Evolutionary conservation across 139 green algal species (phyloP).

Genomic region (Chara braunii): DNA sequence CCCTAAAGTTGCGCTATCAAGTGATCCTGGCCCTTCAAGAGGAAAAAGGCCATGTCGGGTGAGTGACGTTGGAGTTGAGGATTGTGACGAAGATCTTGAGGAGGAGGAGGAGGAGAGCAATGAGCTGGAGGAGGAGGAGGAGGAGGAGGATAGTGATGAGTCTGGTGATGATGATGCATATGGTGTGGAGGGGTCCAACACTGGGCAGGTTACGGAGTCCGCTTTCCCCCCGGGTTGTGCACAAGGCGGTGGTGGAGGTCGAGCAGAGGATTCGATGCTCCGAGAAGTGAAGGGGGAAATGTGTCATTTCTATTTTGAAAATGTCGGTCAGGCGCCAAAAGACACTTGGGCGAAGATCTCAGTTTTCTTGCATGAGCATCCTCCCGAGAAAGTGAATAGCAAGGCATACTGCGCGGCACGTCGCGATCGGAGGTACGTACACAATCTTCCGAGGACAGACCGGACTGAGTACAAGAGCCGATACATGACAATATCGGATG

Average conservation of each 20-base stretch:
- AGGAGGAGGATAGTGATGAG: background rate
- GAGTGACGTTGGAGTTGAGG: background rate
- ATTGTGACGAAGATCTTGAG: background rate
- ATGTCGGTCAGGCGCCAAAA: background rate
- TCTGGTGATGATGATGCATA: background rate
- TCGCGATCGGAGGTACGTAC: background rate
- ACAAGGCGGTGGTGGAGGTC: too few relatives aligned
- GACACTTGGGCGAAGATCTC: background rate
- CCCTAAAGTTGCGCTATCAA: too few relatives aligned
- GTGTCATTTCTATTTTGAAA: constrained; percentile 20
- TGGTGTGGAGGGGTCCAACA: background rate
- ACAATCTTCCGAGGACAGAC: constrained; percentile 2
- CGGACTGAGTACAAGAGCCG: too few relatives aligned
- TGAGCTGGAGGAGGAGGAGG: background rate
- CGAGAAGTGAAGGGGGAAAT: too few relatives aligned
- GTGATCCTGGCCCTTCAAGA: too few relatives aligned
- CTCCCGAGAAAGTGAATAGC: background rate
- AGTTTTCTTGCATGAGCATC: background rate
- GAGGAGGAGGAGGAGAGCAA: background rate
- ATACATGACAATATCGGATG: too few relatives aligned
- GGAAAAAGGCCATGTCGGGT: too few relatives aligned
- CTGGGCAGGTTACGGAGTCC: too few relatives aligned
- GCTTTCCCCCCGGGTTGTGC: too few relatives aligned
- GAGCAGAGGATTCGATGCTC: too few relatives aligned
- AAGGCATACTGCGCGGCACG: background rate